Evolutionary conservation across 495 filamentous ascomycete genomes (phyloP).

Genomic region (Aspergillus heteromorphus): DNA sequence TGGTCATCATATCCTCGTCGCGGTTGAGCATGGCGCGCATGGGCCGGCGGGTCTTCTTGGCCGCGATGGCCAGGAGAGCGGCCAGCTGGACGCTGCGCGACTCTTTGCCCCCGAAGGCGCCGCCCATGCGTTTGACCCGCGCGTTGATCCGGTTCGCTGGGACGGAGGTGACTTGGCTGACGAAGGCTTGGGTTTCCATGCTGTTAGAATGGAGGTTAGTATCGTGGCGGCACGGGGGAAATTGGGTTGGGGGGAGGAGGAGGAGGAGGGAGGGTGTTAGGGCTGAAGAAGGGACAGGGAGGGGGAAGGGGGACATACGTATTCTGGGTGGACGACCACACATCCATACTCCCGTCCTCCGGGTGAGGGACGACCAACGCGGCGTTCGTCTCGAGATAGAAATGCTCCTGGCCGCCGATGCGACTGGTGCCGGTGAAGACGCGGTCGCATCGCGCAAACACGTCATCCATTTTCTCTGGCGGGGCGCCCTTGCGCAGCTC

Average conservation of each 20-base stretch:
- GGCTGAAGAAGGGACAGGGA: no score
- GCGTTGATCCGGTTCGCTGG: conserved; percentile 84
- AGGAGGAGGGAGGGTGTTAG: no score
- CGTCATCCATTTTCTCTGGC: conserved; percentile 73
- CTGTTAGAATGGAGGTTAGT: no score
- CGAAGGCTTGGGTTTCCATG: conserved; percentile 81
- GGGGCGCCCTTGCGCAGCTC: conserved; percentile 34
- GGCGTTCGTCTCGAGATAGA: conserved; percentile 93
- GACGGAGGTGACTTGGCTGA: conserved; percentile 78
- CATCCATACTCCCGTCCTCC: conserved; percentile 93
- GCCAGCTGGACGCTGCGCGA: conserved; percentile 82
- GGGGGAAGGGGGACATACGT: conserved; percentile 33
- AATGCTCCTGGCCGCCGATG: conserved; percentile 97
- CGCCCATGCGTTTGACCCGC: conserved; percentile 88
- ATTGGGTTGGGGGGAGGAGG: no score
- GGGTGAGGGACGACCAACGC: conserved; percentile 81
- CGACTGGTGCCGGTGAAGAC: conserved; percentile 58
- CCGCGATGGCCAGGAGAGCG: conserved; percentile 75
- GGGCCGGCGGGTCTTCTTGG: conserved; percentile 72
- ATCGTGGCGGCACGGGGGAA: no score
- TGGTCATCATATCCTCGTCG: conserved; percentile 90
- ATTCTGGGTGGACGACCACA: conserved; percentile 90
- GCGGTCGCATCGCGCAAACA: conserved; percentile 61
- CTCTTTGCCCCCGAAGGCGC: conserved; percentile 96
- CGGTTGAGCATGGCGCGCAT: conserved; percentile 96